phyloP scores from a whole-genome alignment of 306 rosid species.

The Trichosanthes truncata region DNA sequence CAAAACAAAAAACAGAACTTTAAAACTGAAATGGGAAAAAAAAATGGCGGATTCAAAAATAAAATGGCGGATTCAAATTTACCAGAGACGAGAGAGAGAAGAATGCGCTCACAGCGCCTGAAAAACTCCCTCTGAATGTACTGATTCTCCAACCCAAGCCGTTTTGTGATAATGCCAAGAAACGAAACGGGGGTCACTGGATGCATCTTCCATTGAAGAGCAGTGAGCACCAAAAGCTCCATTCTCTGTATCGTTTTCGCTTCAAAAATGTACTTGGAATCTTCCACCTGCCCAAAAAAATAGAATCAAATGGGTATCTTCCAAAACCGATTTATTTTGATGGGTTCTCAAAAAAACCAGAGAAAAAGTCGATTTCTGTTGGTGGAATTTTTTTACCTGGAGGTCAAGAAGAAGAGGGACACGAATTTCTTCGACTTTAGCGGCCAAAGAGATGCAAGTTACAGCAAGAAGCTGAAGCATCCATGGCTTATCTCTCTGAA shows the following conservation, averaged over 20 bases:
- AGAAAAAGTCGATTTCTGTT: background rate
- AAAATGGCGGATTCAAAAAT: too few species aligned
- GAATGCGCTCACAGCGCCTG: slow-evolving; percentile 60
- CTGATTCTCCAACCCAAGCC: slow-evolving; percentile 59
- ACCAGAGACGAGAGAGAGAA: slow-evolving; percentile 67
- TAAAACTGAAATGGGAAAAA: background rate
- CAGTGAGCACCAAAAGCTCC: slow-evolving; percentile 76
- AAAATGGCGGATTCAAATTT: slow-evolving; percentile 9
- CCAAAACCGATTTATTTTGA: background rate
- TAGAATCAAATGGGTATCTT: background rate
- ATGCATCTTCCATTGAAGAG: slow-evolving; percentile 91
- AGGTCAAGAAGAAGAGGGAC: slow-evolving; percentile 89
- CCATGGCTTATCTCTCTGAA: slow-evolving; percentile 82
- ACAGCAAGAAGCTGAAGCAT: slow-evolving; percentile 79
- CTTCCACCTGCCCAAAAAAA: slow-evolving; percentile 42
- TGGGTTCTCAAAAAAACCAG: background rate
- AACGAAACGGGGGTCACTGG: slow-evolving; percentile 85
- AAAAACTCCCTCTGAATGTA: slow-evolving; percentile 61
- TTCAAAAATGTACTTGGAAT: slow-evolving; percentile 50
- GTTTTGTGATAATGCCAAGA: slow-evolving; percentile 60
- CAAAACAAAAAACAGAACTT: background rate
- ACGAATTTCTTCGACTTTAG: slow-evolving; percentile 88
- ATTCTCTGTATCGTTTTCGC: slow-evolving; percentile 81
- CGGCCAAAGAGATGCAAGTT: slow-evolving; percentile 87
- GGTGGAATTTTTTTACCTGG: slow-evolving; percentile 74